Base-by-base conservation (phyloP, 2,329 filamentous ascomycete species). In the Trichophyton schoenleinii region DNA sequence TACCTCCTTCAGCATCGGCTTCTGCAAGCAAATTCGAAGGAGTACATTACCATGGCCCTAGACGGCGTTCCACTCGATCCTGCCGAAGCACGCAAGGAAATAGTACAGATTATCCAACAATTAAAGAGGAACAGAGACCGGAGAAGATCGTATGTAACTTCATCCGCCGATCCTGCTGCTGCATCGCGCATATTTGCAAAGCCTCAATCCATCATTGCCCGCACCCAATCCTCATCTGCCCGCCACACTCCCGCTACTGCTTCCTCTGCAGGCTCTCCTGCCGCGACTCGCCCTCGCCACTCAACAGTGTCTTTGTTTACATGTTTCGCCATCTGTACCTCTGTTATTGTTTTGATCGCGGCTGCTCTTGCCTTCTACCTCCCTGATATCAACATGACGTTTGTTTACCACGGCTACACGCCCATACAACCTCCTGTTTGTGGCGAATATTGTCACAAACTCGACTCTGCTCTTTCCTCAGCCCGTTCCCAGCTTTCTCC, bases 21-120 rank as follows among this genome's bases (percentile, higher is more conserved):
- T 25, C 77, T 99, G 62, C 83, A 82, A 66, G 90, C 89, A 7
- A 87, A 90, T 70, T 86, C 88, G 2, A 83, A 84, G 64, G 85
- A 92, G 72, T 96, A 95, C 76, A 87, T 97, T 11, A 91, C 86
- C 64, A 97, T 99, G 94, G 94, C 88, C 70, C 87, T 97, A 82
- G 85, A 83, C 3, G 89, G 88, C 25, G 91, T 90, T 71, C 82
- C 87, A 69, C 86, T 97, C 58, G 89, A 96, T 75, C 89, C 90
- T 3, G 76, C 78, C 49, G 86, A 86, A 3, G 90, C 88, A 1
- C 80, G 94, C 60, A 95, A 95, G 73, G 89, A 96, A 73, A 97
- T 99, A 84, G 75, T 95, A 65, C 86, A 84, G 70, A 91, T 94
- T 42, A 95, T 97, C 66, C 90, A 96, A 68, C 86, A 81, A 41